phyloP scores from a whole-genome alignment of 2,329 filamentous ascomycete species.

The Xylariomycetidae sp. region DNA sequence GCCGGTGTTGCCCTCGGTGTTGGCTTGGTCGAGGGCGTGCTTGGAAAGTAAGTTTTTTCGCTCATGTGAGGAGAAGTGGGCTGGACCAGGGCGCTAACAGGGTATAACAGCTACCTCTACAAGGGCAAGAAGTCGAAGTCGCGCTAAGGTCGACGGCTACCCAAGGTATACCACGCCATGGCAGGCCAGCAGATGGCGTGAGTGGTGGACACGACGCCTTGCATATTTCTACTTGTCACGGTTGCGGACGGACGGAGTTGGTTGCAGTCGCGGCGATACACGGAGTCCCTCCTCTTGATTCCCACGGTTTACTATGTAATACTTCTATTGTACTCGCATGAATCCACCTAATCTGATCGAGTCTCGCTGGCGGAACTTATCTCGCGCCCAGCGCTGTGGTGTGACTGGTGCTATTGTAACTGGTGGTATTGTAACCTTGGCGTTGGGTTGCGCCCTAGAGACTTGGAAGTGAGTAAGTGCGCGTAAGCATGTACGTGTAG shows the following conservation, averaged over 20 bases:
- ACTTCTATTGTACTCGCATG: constrained; percentile 8
- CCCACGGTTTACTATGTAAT: constrained; percentile 7
- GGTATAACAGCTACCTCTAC: constrained; percentile 23
- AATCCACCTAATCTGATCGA: constrained; percentile 5
- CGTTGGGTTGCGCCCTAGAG: no score
- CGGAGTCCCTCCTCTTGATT: constrained; percentile 16
- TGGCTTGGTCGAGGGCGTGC: constrained; percentile 41
- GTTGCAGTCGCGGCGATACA: constrained; percentile 3
- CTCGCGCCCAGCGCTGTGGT: no score
- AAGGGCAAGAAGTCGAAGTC: constrained; percentile 26
- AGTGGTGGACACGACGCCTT: background rate
- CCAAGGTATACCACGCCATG: no score
- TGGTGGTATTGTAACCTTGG: no score
- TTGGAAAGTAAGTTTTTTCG: constrained; percentile 38
- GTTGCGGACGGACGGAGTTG: constrained; percentile 4
- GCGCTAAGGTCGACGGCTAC: constrained; percentile 18
- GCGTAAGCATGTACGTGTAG: no score
- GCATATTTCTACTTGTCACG: constrained; percentile 2
- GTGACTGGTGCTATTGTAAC: no score
- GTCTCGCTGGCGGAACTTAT: no score
- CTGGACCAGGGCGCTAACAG: constrained; percentile 6
- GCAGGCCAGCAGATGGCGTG: no score
- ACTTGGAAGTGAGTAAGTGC: no score
- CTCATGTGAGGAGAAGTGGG: background rate
- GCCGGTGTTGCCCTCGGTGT: constrained; percentile 44